phyloP scores from a whole-genome alignment of 2,329 filamentous ascomycete species.

The Hymenoscyphus repandus region DNA sequence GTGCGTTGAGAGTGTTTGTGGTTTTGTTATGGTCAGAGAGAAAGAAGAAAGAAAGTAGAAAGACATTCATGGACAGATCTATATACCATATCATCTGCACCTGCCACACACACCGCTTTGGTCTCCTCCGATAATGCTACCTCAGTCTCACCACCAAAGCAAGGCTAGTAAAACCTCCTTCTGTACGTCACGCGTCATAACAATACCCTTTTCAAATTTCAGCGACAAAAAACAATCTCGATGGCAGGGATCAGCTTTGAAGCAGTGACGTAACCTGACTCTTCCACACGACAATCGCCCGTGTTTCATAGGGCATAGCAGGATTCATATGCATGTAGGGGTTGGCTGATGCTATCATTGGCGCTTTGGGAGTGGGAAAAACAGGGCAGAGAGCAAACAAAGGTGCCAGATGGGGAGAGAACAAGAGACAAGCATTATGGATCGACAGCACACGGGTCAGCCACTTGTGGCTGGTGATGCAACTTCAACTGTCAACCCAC shows the following conservation, averaged over 20 bases:
- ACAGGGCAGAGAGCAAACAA: not conserved
- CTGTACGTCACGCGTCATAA: conserved; percentile 3
- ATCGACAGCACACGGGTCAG: not conserved
- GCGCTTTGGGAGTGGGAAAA: not conserved
- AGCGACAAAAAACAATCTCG: not conserved
- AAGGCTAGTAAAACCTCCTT: not conserved
- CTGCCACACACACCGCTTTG: not conserved
- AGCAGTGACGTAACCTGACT: conserved; percentile 1
- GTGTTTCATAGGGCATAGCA: not conserved
- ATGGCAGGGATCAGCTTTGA: conserved; percentile 1
- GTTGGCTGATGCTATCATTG: not conserved
- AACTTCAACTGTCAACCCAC: too few species aligned
- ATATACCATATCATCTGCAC: not conserved
- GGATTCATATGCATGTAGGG: not conserved
- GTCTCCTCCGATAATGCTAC: not conserved
- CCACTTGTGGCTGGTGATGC: not conserved
- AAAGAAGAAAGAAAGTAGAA: not conserved
- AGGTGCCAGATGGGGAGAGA: not conserved
- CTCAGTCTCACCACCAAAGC: not conserved
- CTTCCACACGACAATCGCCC: not conserved
- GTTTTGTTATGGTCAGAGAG: conserved; percentile 4
- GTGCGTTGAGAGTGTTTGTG: conserved; percentile 2
- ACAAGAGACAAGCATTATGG: not conserved
- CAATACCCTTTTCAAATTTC: not conserved
- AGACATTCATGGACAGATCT: not conserved